Evolutionary conservation across 345 rosid genomes (phyloP).

Genomic region (Pelargonium nanum): DNA sequence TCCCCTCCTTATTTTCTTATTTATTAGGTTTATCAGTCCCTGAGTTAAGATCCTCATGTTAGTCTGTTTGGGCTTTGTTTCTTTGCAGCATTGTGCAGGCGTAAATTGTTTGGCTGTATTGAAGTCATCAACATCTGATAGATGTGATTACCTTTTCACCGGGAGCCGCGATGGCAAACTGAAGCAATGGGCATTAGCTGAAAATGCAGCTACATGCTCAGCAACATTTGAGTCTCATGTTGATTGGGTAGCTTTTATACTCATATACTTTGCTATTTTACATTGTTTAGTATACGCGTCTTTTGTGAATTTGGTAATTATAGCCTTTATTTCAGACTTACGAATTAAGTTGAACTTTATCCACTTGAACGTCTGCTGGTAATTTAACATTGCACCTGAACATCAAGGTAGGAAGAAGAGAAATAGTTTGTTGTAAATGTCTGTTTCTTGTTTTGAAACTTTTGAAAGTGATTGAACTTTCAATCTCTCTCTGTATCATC

Average conservation of each 20-base stretch:
- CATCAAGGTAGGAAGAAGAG: too few relatives aligned
- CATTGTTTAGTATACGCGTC: neutral
- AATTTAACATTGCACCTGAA: too few relatives aligned
- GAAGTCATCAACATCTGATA: slow-evolving; percentile 42
- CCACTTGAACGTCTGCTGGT: too few relatives aligned
- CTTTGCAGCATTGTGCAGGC: slow-evolving; percentile 93
- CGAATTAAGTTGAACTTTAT: neutral
- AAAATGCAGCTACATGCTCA: slow-evolving; percentile 59
- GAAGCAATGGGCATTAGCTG: slow-evolving; percentile 82
- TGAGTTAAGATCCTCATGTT: neutral
- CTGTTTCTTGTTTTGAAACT: too few relatives aligned
- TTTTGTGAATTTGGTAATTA: neutral
- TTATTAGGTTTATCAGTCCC: neutral
- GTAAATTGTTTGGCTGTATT: slow-evolving; percentile 72
- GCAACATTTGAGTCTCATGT: slow-evolving; percentile 99
- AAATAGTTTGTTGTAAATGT: too few relatives aligned
- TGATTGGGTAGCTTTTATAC: slow-evolving; percentile 71
- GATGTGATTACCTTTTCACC: slow-evolving; percentile 57
- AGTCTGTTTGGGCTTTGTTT: slow-evolving; percentile 15
- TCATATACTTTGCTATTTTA: slow-evolving; percentile 2
- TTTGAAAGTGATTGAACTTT: too few relatives aligned
- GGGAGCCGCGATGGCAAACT: slow-evolving; percentile 99
- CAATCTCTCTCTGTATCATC: neutral
- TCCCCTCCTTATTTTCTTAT: neutral
- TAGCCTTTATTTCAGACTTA: neutral